Evolutionary conservation across 2,329 filamentous ascomycete species (phyloP), one percentile per base, ranked within the genome.

Genomic region (Apiospora koreana): DNA sequence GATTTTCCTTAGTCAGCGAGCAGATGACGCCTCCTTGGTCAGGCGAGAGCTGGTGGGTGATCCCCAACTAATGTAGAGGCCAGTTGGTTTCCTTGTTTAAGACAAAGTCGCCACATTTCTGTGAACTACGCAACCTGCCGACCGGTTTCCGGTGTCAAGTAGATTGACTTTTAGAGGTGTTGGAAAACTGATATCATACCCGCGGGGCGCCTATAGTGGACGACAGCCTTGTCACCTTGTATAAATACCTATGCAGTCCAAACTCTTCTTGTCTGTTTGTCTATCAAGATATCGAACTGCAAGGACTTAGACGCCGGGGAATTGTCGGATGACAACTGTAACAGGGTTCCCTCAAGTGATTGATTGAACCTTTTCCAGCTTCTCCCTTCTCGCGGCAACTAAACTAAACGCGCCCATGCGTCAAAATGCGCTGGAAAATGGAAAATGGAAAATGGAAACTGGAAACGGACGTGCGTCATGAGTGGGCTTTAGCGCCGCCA

Each of bases 241-340:
- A 62, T 35, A 14, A n/a, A n/a, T n/a, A n/a, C n/a, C 9, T 1
- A 12, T 38, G 28, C 54, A n/a, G 31, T 38, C 31, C 31, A 62
- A 62, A 14, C 18, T 23, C 31, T n/a, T 18, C 21, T 21, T n/a
- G 50, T n/a, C 18, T 58, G 28, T 58, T 58, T 21, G 25, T 25
- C 23, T 16, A 18, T 12, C 21, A 28, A 18, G 21, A 38, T 23
- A 18, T 62, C 23, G 54, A n/a, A 38, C 21, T 23, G 54, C 21
- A 62, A n/a, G 31, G 42, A 67, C 65, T 67, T 67, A 67, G 16
- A 67, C 31, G 65, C 9, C 65, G 65, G 65, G 12, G 14, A 67
- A 46, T 67, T 6, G 45, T 67, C 65, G 65, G 65, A 67, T 62
- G 54, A n/a, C 54, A 38, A 58, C 50, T 58, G 21, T 21, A 35